phyloP scores from a whole-genome alignment of 441 rosid species.

The Mallotus repandus region DNA sequence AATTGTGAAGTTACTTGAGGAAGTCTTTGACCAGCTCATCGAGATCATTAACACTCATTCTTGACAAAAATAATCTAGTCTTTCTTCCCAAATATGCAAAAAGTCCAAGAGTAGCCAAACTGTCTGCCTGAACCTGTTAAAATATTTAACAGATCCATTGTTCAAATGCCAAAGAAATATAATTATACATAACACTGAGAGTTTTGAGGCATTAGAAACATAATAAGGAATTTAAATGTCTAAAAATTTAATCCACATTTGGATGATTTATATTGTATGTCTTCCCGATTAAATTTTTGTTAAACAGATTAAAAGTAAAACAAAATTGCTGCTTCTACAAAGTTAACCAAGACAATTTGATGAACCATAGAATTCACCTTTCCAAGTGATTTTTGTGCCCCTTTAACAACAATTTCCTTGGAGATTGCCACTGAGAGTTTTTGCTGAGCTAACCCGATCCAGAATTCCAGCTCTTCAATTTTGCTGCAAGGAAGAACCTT shows the following conservation, averaged over 20 bases:
- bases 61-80: conserved; percentile 49
- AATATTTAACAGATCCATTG: neutral
- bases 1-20: conserved; percentile 42
- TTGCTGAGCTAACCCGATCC: conserved; percentile 68
- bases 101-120: conserved; percentile 65
- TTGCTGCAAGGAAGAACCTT: conserved; percentile 43
- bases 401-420: conserved; percentile 34
- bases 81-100: conserved; percentile 66
- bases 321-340: neutral
- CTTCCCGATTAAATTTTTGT: neutral
- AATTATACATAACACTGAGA: neutral
- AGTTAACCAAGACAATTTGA: neutral
- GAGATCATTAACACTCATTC: conserved; percentile 50
- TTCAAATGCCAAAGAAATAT: neutral
- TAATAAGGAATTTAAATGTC: neutral
- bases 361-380: conserved; percentile 35
- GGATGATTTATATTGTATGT: neutral
- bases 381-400: conserved; percentile 23
- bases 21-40: conserved; percentile 61
- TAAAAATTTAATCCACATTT: too few species aligned
- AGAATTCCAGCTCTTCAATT: conserved; percentile 61
- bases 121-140: conserved; percentile 50
- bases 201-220: neutral
- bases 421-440: conserved; percentile 53
- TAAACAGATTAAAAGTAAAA: neutral